A percentile compares a stretch with the other conserved stretches of the same genome.
phyloP scores from a whole-genome alignment of 331 rosid genomes.

The Quercus phellos region DNA sequence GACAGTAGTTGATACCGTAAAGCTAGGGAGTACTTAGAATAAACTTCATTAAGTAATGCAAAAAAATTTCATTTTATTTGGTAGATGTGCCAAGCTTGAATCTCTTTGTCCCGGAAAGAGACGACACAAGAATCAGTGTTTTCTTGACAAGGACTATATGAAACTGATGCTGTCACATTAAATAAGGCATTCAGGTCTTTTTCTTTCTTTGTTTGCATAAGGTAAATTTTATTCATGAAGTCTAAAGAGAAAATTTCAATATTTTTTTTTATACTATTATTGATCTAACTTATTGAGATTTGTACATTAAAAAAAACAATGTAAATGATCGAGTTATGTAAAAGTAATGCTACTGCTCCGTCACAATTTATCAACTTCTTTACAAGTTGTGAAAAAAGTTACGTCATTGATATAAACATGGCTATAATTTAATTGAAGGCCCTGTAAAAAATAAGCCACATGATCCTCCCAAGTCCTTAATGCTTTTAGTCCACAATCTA shows the following conservation, averaged over 20 bases:
- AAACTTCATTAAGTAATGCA: not conserved
- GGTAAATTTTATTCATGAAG: not conserved
- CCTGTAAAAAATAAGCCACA: no score
- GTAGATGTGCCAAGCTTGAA: constrained; percentile 36
- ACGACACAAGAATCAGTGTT: constrained; percentile 31
- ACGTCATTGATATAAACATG: no score
- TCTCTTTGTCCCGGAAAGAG: constrained; percentile 42
- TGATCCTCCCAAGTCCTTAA: no score
- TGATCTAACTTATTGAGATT: no score
- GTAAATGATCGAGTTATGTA: no score
- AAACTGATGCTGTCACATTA: constrained; percentile 14
- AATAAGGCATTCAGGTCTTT: not conserved
- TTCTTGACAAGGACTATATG: constrained; percentile 32
- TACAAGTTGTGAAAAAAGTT: no score
- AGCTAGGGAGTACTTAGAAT: constrained; percentile 10
- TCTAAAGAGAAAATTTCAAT: no score
- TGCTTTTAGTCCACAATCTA: not conserved
- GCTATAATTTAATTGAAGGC: no score
- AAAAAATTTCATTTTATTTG: constrained; percentile 13
- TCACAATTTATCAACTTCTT: no score
- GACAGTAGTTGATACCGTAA: constrained; percentile 8
- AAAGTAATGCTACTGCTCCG: no score
- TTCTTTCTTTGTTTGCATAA: not conserved
- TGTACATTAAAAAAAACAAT: no score
- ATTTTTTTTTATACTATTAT: no score